Evolutionary conservation across 768 basidiomycete species (phyloP).

Genomic region (Boletus pseudo-olivaceus): DNA sequence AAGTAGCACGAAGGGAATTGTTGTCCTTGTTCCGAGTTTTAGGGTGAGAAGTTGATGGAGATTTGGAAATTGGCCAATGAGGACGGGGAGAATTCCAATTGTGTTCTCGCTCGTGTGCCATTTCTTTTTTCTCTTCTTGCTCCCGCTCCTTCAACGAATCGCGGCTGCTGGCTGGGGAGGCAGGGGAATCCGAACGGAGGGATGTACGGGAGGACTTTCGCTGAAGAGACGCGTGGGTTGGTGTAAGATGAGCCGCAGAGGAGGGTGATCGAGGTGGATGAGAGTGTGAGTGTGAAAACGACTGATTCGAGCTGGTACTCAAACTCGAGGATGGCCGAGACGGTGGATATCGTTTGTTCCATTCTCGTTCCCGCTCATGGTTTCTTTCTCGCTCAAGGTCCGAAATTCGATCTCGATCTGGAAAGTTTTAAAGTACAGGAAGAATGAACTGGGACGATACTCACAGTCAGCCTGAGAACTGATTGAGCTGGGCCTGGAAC

Average conservation of each 20-base stretch:
- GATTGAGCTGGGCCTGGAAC: conserved; percentile 43
- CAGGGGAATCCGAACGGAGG: conserved; percentile 42
- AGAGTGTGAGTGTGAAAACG: conserved; percentile 35
- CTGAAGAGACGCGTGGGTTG: conserved; percentile 29
- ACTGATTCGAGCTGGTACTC: conserved; percentile 33
- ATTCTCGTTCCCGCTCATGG: conserved; percentile 49
- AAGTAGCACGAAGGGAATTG: conserved; percentile 15
- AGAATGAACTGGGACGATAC: conserved; percentile 18
- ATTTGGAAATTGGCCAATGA: conserved; percentile 41
- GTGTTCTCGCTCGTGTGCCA: conserved; percentile 53
- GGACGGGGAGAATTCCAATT: conserved; percentile 72
- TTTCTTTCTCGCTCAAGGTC: conserved; percentile 44
- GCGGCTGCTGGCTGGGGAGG: conserved; percentile 35
- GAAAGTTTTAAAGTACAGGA: not conserved
- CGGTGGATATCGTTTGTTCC: conserved; percentile 47
- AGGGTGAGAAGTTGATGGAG: conserved; percentile 13
- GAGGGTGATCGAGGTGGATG: conserved; percentile 41
- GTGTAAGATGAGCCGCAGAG: conserved; percentile 34
- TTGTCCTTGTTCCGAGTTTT: not conserved
- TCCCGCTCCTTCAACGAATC: conserved; percentile 33
- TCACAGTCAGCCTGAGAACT: conserved; percentile 53
- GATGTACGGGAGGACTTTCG: conserved; percentile 34
- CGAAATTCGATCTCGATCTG: conserved; percentile 44
- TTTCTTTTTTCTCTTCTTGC: conserved; percentile 32
- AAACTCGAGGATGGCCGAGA: conserved; percentile 45